A percentile compares a stretch with the other conserved stretches of the same genome.
Evolutionary conservation across 805 yeast genomes (phyloP).

Genomic region (Sugiyamaella lignohabitans): DNA sequence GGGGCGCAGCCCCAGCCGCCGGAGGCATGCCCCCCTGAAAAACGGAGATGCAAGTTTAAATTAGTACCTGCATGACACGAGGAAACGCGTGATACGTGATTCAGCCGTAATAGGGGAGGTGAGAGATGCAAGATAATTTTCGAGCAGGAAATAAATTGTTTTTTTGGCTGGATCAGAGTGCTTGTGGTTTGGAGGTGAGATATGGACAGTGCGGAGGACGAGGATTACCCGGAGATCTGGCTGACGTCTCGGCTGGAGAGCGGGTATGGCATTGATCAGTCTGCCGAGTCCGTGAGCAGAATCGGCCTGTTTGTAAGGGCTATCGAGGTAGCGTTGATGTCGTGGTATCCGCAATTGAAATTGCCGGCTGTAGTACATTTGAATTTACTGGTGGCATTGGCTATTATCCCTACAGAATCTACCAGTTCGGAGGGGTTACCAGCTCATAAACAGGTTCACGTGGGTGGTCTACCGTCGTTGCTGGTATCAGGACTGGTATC

Average conservation of each 20-base stretch:
- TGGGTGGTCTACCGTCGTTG: background rate
- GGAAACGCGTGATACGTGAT: too few species aligned
- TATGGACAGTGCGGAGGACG: background rate
- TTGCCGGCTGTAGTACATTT: constrained; percentile 7
- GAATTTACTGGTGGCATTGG: background rate
- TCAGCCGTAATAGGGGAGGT: too few species aligned
- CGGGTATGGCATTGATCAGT: constrained; percentile 11
- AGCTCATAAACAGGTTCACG: background rate
- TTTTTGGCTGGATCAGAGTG: too few species aligned
- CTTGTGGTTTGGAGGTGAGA: too few species aligned
- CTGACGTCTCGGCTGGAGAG: constrained; percentile 1
- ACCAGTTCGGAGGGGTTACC: background rate
- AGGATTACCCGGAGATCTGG: constrained; percentile 4
- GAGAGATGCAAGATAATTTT: too few species aligned
- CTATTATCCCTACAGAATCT: background rate
- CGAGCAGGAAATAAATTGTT: too few species aligned
- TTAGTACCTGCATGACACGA: too few species aligned
- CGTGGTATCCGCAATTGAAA: constrained; percentile 1
- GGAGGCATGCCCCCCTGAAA: too few species aligned
- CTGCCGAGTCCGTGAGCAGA: background rate
- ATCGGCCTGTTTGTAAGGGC: constrained; percentile 5
- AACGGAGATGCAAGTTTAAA: too few species aligned
- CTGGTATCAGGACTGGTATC: background rate
- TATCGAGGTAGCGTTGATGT: constrained; percentile 2
- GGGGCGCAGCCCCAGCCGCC: too few species aligned